Evolutionary conservation across 805 yeast genomes (phyloP), one percentile per base, ranked within the genome.

Genomic region (Phaffomyces antillensis): DNA sequence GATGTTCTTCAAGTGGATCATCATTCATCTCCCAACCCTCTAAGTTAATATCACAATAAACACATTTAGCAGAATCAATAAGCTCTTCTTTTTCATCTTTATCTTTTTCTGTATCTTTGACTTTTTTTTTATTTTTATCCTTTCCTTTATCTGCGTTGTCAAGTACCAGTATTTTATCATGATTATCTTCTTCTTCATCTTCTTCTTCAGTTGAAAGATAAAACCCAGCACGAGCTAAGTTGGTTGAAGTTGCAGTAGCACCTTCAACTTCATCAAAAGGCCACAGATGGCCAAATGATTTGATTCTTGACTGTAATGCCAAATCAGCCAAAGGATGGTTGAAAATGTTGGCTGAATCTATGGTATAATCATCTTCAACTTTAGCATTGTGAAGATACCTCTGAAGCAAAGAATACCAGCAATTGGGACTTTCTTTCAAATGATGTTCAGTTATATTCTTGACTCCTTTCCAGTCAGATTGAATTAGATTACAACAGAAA

Each of bases 21-120:
- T 86, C 93, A 3, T 66, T 70, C 1, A 62, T 58, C 46, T 76
- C 85, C 95, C 95, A 86, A 3, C 88, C 89, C 43, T 83, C 84
- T 15, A 77, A 63, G 0, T 82, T 73, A 17, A 74, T 64, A 11
- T 75, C 76, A 61, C 95, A 86, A 55, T 77, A 77, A 51, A 76
- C 67, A 58, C 95, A 86, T 3, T 76, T 66, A 1, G 79, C 78
- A 25, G 75, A 69, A 57, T 81, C 84, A 43, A 73, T 79, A 34
- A 65, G 67, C n/a, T 57, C 55, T 11, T 28, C 11, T 28, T 28
- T 79, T 32, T 66, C 67, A n/a, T 57, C 79, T 32, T 66, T 67
- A n/a, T 57, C 55, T 3, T 67, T 62, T 24, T 59, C 50, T 2
- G 87, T 84, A 9, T 28, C 30, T 28, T 28, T 13, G 5, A 81